Evolutionary conservation across 1,284 basidiomycete genomes (phyloP), one percentile per base, ranked within the genome.

Genomic region (Rhodotorula sp.): DNA sequence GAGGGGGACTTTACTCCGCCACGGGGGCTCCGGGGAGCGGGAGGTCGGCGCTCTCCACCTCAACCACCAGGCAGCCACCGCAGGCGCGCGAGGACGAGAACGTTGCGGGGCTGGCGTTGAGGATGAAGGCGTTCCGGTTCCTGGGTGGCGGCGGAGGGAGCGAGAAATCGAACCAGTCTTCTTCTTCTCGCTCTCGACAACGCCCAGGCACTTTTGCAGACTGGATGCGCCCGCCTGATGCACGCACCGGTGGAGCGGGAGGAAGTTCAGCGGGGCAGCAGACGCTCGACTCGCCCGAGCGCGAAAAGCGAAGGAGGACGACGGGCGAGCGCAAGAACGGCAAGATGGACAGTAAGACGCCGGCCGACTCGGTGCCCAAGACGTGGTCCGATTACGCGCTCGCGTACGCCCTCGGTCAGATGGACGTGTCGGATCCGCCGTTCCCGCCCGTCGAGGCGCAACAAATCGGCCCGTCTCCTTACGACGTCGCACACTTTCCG

Each of bases 381-480:
- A 69, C 46, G 30, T 70, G 69, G 69, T 22, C 45, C 7, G 69
- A 67, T 14, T 70, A 53, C 37, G 58, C 51, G 20, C 10, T 10
- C 29, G 26, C 49, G 17, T 70, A 70, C 37, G 69, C 69, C 2
- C 24, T 46, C 1, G 69, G 72, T 3, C 54, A 70, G 17, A 64
- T 78, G 29, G 76, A 78, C 63, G 54, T 78, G n/a, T 66, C 70
- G 15, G 68, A 73, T 51, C 68, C 75, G 8, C 76, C 76, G 1
- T 60, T 66, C 20, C 73, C 73, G 0, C 77, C 77, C 2, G 46
- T 60, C 33, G 30, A 45, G 5, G 20, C 44, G 3, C 29, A 60
- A 65, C 20, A 67, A 69, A 17, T 54, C 42, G n/a, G 49, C 24
- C 42, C 66, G 46, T 69, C 76, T 4, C 69, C 68, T 15, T 72